Percentiles rank a stretch among this genome's conserved stretches.
These are phyloP conservation scores for Calycina herbarum DNA, from an alignment of 2,329 filamentous ascomycete species.

Conservation along the genomic window DNA sequence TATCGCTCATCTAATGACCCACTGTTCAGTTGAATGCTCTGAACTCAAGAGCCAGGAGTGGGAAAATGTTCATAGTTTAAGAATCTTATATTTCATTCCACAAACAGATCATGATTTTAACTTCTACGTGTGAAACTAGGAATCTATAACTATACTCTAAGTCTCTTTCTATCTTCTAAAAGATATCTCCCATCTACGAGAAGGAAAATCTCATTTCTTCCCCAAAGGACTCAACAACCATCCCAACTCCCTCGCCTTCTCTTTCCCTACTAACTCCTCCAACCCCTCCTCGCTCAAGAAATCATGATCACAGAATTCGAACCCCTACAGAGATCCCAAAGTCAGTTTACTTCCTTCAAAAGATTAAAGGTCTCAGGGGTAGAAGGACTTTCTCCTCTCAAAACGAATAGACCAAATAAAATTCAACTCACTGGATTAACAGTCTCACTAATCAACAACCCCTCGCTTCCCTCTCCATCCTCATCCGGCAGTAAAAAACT, in stretches of 20 bases:
- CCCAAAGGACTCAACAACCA: conserved; percentile 45
- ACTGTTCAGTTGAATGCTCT: too few relatives aligned
- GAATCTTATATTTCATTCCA: background rate
- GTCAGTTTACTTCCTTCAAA: too few relatives aligned
- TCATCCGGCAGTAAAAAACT: conserved; percentile 56
- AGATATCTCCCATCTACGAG: background rate
- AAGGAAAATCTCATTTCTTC: conserved; percentile 16
- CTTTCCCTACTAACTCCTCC: conserved; percentile 50
- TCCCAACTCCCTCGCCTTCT: conserved; percentile 49
- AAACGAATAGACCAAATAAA: too few relatives aligned
- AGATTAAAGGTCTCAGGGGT: too few relatives aligned
- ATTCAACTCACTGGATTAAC: conserved; percentile 53
- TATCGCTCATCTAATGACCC: too few relatives aligned
- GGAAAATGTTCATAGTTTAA: background rate
- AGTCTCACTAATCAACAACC: conserved; percentile 66
- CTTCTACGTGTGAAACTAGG: too few relatives aligned
- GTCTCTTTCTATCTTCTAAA: too few relatives aligned
- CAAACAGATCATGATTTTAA: background rate
- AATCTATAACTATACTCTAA: too few relatives aligned
- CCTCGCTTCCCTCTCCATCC: conserved; percentile 41
- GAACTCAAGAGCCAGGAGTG: too few relatives aligned
- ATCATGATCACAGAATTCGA: conserved; percentile 67
- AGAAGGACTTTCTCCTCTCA: too few relatives aligned
- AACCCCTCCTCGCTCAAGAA: conserved; percentile 57
- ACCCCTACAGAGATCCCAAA: conserved; percentile 40